These are phyloP conservation scores for Aspergillus bombycis DNA, from an alignment of 2,329 filamentous ascomycete genomes.

Conservation along the genomic window DNA sequence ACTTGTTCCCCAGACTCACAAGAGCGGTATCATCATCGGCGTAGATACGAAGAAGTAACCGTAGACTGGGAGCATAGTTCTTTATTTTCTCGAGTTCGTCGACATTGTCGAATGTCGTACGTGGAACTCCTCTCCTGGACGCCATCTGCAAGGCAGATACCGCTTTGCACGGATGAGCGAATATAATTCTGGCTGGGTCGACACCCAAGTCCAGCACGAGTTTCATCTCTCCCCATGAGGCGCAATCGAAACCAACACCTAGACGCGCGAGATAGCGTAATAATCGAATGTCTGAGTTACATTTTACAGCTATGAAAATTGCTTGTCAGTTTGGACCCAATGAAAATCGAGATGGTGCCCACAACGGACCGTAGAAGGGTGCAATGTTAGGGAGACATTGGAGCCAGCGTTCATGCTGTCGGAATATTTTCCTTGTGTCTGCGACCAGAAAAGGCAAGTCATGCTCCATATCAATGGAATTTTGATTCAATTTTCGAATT, in stretches of 20 bases:
- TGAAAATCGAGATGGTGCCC: not conserved
- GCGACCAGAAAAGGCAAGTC: not conserved
- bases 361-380: not conserved
- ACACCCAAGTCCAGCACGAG: slow-evolving; percentile 10
- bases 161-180: slow-evolving; percentile 16
- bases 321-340: not conserved
- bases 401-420: not conserved
- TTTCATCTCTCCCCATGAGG: slow-evolving; percentile 11
- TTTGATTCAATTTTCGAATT: not conserved
- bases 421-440: not conserved
- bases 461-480: not conserved
- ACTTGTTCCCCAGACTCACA: not conserved
- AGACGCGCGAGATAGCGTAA: slow-evolving; percentile 9
- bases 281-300: slow-evolving; percentile 11
- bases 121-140: not conserved
- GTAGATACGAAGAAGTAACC: not conserved
- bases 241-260: slow-evolving; percentile 19
- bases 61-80: not conserved
- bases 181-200: slow-evolving; percentile 13
- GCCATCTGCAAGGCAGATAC: slow-evolving; percentile 6
- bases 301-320: slow-evolving; percentile 3
- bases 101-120: slow-evolving; percentile 2
- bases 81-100: not conserved
- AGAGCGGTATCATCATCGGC: not conserved
- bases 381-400: not conserved